Percentiles rank a stretch among this genome's conserved stretches.
These are phyloP conservation scores for Medicago arabica DNA, from an alignment of 306 rosid species.

Conservation along the genomic window DNA sequence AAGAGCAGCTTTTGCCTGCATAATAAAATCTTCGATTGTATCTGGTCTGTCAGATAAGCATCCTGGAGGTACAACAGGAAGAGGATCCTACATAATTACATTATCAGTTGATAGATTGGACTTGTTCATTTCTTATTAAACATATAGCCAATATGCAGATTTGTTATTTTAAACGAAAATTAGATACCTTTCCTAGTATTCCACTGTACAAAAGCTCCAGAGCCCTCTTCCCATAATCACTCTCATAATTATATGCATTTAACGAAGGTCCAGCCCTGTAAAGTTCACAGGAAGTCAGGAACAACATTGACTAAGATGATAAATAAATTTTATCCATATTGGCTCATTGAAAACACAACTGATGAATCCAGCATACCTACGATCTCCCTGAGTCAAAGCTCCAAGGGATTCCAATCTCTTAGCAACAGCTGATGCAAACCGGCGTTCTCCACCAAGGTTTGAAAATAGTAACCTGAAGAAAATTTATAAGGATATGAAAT, in stretches of 20 bases:
- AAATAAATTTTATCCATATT: slow-evolving; percentile 27
- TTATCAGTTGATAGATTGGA: slow-evolving; percentile 43
- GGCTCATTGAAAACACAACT: slow-evolving; percentile 26
- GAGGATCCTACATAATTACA: slow-evolving; percentile 59
- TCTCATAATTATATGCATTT: slow-evolving; percentile 90
- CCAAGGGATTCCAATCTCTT: neutral
- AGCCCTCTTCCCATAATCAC: slow-evolving; percentile 88
- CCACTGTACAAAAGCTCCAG: slow-evolving; percentile 80
- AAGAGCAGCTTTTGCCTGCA: slow-evolving; percentile 81
- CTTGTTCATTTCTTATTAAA: slow-evolving; percentile 20
- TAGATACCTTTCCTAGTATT: slow-evolving; percentile 79
- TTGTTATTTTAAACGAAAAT: slow-evolving; percentile 37
- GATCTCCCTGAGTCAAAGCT: neutral
- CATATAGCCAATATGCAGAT: slow-evolving; percentile 16
- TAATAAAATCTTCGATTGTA: slow-evolving; percentile 66
- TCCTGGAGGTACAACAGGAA: slow-evolving; percentile 56
- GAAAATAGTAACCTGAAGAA: slow-evolving; percentile 81
- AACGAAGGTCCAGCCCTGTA: slow-evolving; percentile 93
- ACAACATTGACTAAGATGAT: slow-evolving; percentile 33
- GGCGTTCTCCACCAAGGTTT: slow-evolving; percentile 50
- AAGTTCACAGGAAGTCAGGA: slow-evolving; percentile 25
- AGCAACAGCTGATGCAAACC: neutral
- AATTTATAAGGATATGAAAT: slow-evolving; percentile 20
- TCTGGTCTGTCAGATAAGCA: slow-evolving; percentile 67
- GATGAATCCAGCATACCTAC: slow-evolving; percentile 42